phyloP scores from a whole-genome alignment of 2,329 filamentous ascomycete species.

The Penicillium sp. region DNA sequence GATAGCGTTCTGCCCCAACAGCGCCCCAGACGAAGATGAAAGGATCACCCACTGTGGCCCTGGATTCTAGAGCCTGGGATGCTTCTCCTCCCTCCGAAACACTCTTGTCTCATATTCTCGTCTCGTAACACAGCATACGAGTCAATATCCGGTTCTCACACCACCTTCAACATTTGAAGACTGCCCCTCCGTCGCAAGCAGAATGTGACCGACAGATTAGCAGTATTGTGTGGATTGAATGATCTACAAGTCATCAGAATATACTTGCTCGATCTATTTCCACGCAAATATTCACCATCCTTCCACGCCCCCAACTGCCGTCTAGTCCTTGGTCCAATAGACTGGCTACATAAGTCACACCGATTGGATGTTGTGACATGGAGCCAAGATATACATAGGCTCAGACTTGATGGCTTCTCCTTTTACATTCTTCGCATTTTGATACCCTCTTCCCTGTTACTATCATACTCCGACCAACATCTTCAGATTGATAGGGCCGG shows the following conservation, averaged over 20 bases:
- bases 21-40: neutral
- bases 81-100: neutral
- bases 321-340: neutral
- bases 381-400: neutral
- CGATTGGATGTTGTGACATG: neutral
- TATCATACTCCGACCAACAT: neutral
- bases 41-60: neutral
- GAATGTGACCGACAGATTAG: neutral
- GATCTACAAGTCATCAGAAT: neutral
- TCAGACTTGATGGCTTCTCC: neutral
- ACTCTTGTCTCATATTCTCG: neutral
- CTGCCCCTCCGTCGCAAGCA: neutral
- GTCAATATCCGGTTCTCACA: neutral
- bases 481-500: constrained; percentile 6
- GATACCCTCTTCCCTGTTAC: neutral
- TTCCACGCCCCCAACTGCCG: neutral
- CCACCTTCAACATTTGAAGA: neutral
- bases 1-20: constrained; percentile 3
- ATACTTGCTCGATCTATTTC: neutral
- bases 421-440: neutral
- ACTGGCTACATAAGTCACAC: neutral
- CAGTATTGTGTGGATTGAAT: neutral
- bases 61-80: neutral
- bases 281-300: neutral
- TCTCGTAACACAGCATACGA: neutral